Base-by-base conservation (phyloP, 1,139 yeast genomes). In the Debaryomyces fabryi region DNA sequence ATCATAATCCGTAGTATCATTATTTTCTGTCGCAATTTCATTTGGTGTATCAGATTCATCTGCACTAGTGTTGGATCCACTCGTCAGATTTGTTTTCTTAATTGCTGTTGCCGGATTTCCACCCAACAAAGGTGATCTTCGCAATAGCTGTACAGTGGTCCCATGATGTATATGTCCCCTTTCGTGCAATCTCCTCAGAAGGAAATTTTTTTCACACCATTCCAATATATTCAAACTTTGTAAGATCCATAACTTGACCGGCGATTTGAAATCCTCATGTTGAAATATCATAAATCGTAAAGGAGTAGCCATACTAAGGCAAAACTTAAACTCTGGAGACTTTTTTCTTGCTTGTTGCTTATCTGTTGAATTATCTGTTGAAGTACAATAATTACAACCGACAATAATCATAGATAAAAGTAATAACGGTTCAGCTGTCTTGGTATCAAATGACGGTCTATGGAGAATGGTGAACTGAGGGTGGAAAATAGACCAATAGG, bases 131-230 rank as follows among this genome's bases (percentile, higher is more conserved):
- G 95, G 88, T 12, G 88, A 83, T 58, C 96, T 74, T 52, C 92
- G 71, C 41, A 88, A 67, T 48, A 88, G 66, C 63, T 88, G 95
- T 18, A 86, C 82, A 0, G 88, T 83, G 0, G 91, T 80, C 1
- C 91, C 93, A 59, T 87, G 91, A 58, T 88, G 93, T 9, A 88
- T 70, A 59, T 83, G 88, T 0, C 88, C 88, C 42, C 96, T 64
- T 61, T 87, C 95, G 59, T 88, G 95, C 57, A 85, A 67, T 33
- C 70, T 69, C 52, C 88, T 68, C 52, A 78, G 69, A 43, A 84
- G 67, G 56, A 84, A 79, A 44, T 85, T 76, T 62, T 87, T 85
- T 58, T 88, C 96, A 57, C 78, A 82, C 59, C 81, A 77, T 59
- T 86, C 92, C 32, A 87, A 64, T 47, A 87, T 59, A 46, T 84